Base-by-base conservation (phyloP, 2,329 filamentous ascomycete species). In the Hypomyces rosellus region DNA sequence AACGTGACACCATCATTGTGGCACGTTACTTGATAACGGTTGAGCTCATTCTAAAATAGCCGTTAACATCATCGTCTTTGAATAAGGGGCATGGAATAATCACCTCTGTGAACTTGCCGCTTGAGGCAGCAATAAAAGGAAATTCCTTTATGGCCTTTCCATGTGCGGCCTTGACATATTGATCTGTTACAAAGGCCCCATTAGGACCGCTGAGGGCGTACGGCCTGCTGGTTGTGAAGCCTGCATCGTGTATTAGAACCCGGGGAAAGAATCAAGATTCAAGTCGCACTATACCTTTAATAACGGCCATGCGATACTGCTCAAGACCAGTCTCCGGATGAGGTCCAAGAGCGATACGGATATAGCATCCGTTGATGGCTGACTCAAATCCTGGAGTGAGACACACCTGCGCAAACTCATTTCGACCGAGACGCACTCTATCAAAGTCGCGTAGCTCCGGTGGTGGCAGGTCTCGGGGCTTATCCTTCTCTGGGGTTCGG, bases 301-400 rank as follows among this genome's bases (percentile, higher is more conserved):
- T 90, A 53, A 87, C 72, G 30, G 86, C 87, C 80, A 99, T 86
- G 53, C 92, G 86, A 68, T 99, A 99, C 57, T 88, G 80, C 54
- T 87, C 86, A 52, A 84, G 74, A 3, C 86, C 85, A 4, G 81
- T 88, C 18, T 84, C 77, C 11, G 80, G 80, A 63, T 95, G 86
- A 12, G 85, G 78, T 1, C 91, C 92, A 50, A 96, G 81, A 55
- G 85, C 88, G 57, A 97, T 82, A 46, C 93, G 88, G 36, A 86
- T 85, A 65, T 87, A 99, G 67, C 90, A 95, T 46, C 89, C 89
- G 14, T 76, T 82, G 61, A 96, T 87, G 30, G 86, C 79, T 8
- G 86, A 74, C 50, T 95, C 88, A 58, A 99, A 96, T 4, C 85
- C 85, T 11, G 93, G 93, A 59, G 91, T 92, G 72, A 95, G 96